Base-by-base conservation (phyloP, 495 filamentous ascomycete species). In the Delitschia confertaspora region DNA sequence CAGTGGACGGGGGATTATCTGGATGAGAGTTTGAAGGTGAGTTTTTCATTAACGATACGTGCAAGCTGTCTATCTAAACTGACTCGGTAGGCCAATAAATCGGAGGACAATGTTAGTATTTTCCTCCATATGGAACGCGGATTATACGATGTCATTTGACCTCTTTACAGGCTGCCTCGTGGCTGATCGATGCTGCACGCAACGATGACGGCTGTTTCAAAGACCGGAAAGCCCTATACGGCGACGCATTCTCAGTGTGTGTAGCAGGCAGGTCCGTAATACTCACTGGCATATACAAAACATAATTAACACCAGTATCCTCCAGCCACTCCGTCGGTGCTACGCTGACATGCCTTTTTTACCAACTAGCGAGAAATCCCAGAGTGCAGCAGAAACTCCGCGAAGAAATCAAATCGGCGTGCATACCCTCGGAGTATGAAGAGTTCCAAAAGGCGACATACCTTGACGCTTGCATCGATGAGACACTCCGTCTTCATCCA, bases 401-500 rank as follows among this genome's bases (percentile, higher is more conserved):
- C 18, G 23, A 21, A 7, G 48, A 52, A 19, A 16, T 47, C 1
- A 1, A 9, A n/a, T n/a, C n/a, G n/a, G n/a, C n/a, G n/a, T n/a
- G n/a, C n/a, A n/a, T n/a, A n/a, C n/a, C n/a, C n/a, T n/a, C n/a
- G n/a, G n/a, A n/a, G n/a, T n/a, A n/a, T n/a, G n/a, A n/a, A n/a
- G n/a, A n/a, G n/a, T n/a, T n/a, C n/a, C n/a, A 18, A 10, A 3
- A 14, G 6, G 30, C 46, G 1, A 1, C 5, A 4, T 29, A 42
- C 22, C 36, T 56, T 2, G 44, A 45, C 19, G 52, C 16, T 7
- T 6, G 23, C 9, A 47, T 56, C 25, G 38, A 33, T 33, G 52
- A 56, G 24, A 33, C 43, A 3, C 17, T 56, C 27, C 33, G 52
- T 1, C 49, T 53, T 4, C 25, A 32, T 18, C 48, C 52, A 5